phyloP scores from a whole-genome alignment of 371 early-diverging fungal genomes.

The Mortierella sp. region DNA sequence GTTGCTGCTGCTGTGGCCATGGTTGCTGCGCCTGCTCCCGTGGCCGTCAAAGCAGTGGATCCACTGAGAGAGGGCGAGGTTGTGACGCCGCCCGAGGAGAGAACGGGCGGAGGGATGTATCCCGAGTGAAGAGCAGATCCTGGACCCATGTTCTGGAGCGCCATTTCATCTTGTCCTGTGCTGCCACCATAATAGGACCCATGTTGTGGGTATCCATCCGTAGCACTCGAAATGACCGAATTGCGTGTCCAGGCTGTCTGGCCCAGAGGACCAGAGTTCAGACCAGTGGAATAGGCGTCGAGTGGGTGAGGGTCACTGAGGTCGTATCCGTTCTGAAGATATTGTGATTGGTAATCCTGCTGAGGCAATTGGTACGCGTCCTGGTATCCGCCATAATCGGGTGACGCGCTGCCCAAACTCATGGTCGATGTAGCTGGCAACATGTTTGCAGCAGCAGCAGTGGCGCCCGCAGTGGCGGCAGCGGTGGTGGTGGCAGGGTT shows the following conservation, averaged over 20 bases:
- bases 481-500: neutral
- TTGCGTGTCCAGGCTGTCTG: no score
- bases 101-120: slow-evolving; percentile 18
- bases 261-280: no score
- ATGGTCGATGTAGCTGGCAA: neutral
- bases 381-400: slow-evolving; percentile 1
- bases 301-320: neutral
- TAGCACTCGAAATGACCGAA: no score
- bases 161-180: no score
- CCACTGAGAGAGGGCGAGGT: no score
- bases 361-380: slow-evolving; percentile 8
- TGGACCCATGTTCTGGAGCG: no score
- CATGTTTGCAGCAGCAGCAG: neutral
- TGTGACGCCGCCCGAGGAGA: no score
- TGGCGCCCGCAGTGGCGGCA: neutral
- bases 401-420: neutral
- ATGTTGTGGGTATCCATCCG: no score
- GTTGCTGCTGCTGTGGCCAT: neutral
- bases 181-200: no score
- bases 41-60: slow-evolving; percentile 1
- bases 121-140: no score
- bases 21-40: slow-evolving; percentile 5
- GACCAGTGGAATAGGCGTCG: neutral
- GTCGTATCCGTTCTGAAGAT: neutral
- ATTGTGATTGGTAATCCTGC: slow-evolving; percentile 1